Conservation (phyloP, 371 early-diverging fungal species). For the Zopfochytrium polystomum region DNA sequence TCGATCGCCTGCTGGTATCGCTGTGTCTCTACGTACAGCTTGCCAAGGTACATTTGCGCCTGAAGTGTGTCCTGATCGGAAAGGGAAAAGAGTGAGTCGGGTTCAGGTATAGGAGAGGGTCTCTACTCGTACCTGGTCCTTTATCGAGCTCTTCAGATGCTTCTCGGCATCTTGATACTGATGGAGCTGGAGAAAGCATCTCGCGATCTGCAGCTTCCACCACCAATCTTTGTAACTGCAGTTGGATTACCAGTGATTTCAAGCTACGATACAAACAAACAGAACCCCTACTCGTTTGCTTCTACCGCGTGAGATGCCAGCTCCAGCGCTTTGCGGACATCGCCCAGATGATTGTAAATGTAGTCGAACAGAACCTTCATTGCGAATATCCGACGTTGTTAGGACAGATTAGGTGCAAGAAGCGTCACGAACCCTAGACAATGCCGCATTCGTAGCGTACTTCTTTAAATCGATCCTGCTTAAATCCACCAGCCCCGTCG, state of each 20-base stretch:
- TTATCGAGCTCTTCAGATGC: conserved; percentile 24
- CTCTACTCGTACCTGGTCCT: conserved; percentile 17
- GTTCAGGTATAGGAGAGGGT: conserved; percentile 18
- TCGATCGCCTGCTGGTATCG: conserved; percentile 12
- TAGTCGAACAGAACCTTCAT: conserved; percentile 20
- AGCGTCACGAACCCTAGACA: conserved; percentile 8
- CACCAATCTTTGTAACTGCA: conserved; percentile 32
- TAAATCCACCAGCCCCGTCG: conserved; percentile 9
- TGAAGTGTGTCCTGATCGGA: conserved; percentile 4
- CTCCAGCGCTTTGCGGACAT: conserved; percentile 24
- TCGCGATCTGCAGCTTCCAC: conserved; percentile 33
- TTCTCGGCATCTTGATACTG: conserved; percentile 24
- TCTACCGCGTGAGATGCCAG: conserved; percentile 16
- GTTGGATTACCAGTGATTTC: not conserved
- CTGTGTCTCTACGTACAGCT: conserved; percentile 8
- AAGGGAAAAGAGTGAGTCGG: conserved; percentile 16
- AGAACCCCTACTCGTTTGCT: conserved; percentile 3
- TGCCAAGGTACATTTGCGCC: conserved; percentile 22
- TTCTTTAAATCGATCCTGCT: conserved; percentile 19
- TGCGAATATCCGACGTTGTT: not conserved
- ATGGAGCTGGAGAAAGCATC: conserved; percentile 18
- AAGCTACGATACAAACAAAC: not conserved
- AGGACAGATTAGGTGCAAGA: not conserved
- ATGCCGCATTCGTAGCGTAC: conserved; percentile 13
- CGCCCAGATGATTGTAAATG: conserved; percentile 4